Evolutionary conservation across 2,329 filamentous ascomycete species (phyloP), one percentile per base, ranked within the genome.

Genomic region (Aspergillus eucalypticola): DNA sequence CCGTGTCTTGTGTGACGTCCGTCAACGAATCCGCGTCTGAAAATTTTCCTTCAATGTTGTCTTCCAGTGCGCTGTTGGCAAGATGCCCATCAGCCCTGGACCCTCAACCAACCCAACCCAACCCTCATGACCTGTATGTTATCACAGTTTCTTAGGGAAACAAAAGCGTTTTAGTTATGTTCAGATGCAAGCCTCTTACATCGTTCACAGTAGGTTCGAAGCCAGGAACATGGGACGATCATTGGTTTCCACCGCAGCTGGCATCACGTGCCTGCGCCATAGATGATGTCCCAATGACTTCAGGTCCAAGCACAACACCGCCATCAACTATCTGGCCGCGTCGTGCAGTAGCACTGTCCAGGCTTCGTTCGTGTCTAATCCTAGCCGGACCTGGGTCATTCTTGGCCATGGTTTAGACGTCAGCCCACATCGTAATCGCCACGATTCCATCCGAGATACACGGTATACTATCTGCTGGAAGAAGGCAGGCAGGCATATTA

Each of bases 121-220:
- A 35, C 29, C 32, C 54, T 64, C 58, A 64, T 62, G 64, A 60
- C 42, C 19, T 64, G 64, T 66, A 66, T 64, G 64, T 60, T 64
- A 66, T 53, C 32, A 39, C 15, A 59, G 51, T 58, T 58, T 61
- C 54, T 48, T 29, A 58, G 52, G 56, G 53, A 61, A 61, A 60
- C 50, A 61, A 62, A 63, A 64, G 58, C 46, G 49, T 38, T 60
- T 48, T 21, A 23, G 10, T 35, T 57, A 29, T 48, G n/a, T 56
- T 35, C 32, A 35, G 32, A 29, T n/a, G 15, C 23, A 27, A 27
- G 52, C 25, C 27, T 25, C 27, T 25, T 27, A 8, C 8, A 11
- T 17, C 17, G 38, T 42, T 10, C 27, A 23, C 17, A 3, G 8
- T 11, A 27, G 23, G n/a, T 7, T 8, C 13, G 2, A 42, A 19